Percentiles rank a stretch among this genome's conserved stretches.
These are phyloP conservation scores for Podaxis pistillaris DNA, from an alignment of 768 basidiomycete species.

Conservation along the genomic window DNA sequence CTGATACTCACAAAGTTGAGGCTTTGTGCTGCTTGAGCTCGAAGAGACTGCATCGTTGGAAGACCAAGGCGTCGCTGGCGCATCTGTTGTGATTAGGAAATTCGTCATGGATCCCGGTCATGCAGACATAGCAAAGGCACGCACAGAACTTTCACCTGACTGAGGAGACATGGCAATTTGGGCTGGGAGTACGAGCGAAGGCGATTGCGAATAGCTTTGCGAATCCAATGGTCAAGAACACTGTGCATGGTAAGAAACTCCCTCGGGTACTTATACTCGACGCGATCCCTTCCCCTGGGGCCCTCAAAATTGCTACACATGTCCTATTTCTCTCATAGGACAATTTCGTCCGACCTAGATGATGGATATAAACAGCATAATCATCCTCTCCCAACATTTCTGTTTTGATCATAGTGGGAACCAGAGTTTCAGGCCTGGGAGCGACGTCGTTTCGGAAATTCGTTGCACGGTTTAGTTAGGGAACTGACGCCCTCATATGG, in stretches of 20 bases:
- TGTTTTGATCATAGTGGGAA: constrained; percentile 1
- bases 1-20: constrained; percentile 2
- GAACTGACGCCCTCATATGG: constrained; percentile 3
- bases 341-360: constrained; percentile 4
- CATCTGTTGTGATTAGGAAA: not conserved
- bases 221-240: not conserved
- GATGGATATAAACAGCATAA: not conserved
- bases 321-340: constrained; percentile 10
- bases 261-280: constrained; percentile 9
- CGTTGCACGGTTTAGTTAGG: not conserved
- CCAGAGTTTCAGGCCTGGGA: not conserved
- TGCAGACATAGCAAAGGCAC: not conserved
- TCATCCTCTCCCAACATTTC: not conserved
- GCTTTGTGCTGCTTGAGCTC: constrained; percentile 1
- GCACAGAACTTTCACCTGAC: not conserved
- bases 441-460: not conserved
- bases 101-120: not conserved
- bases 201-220: not conserved
- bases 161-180: not conserved
- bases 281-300: not conserved
- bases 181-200: not conserved
- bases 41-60: constrained; percentile 6
- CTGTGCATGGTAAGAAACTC: constrained; percentile 6
- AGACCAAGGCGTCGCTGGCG: not conserved
- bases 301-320: not conserved